Base-by-base conservation (phyloP, 306 rosid species). In the Malus sylvestris region DNA sequence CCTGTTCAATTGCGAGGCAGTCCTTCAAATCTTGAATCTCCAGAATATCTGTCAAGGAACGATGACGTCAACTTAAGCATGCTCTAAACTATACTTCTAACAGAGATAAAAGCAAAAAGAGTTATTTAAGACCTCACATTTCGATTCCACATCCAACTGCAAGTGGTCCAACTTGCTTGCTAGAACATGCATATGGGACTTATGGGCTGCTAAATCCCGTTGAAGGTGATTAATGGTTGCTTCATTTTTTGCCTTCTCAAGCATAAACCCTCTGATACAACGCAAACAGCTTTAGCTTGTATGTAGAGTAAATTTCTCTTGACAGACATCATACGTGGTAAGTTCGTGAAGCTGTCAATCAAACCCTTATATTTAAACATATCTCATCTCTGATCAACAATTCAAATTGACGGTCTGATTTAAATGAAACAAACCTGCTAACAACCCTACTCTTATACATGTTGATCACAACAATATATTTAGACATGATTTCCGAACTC, bases 1-100 rank as follows among this genome's bases (percentile, higher is more conserved):
- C 97, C 86, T 92, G 93, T 73, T 92, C 96, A 68, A 79, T 80
- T 68, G 80, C 53, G 16, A 92, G 89, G 64, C 93, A 88, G 63
- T 89, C 95, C 81, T 77, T 92, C 85, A 92, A 68, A 78, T 88
- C 96, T 79, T 85, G 96, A 83, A 89, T 78, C 86, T 89, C 96
- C 23, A 76, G 74, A 57, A 32, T 77, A 89, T 82, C 96, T 92
- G 87, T 33, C 67, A 84, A 60, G 16, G 59, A 33, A 75, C 33
- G 27, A 57, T 70, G 52, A 80, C 46, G 49, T 22, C 72, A 61
- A 59, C 3, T 29, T 14, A 14, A 67, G 8, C 73, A 53, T 55
- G 22, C 25, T 33, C 51, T 5, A 65, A 30, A 49, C 33, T 65
- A 74, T 20, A 46, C 23, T 32, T 18, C 11, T 38, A 10, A 33